Conservation (phyloP, 176 grass and related monocot species). For the Hordeum marinum region DNA sequence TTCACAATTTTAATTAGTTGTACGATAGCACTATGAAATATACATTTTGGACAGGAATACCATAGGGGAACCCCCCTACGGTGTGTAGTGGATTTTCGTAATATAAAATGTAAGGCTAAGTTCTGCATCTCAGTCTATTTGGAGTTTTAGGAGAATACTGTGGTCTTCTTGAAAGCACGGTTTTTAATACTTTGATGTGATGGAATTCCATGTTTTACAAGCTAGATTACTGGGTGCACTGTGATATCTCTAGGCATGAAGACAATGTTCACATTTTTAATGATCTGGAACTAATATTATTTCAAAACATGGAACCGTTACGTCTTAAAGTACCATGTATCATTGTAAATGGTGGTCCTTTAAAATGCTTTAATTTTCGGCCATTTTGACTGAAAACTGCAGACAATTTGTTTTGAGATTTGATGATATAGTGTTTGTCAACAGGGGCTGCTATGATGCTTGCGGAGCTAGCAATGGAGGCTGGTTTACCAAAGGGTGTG, state of each 20-base stretch:
- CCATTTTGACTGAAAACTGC: neutral
- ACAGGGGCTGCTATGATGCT: constrained; percentile 93
- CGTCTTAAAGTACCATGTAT: neutral
- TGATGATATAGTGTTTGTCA: constrained; percentile 26
- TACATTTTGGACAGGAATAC: neutral
- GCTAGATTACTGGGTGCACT: neutral
- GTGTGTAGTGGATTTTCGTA: neutral
- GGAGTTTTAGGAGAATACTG: too few relatives aligned
- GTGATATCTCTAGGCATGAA: neutral
- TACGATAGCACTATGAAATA: neutral
- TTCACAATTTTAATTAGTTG: neutral
- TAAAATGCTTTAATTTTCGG: neutral
- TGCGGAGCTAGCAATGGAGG: constrained; percentile 86
- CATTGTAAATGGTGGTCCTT: neutral
- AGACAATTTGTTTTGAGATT: neutral
- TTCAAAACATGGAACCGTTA: neutral
- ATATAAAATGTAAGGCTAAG: too few relatives aligned
- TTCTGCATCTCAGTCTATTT: too few relatives aligned
- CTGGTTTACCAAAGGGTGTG: constrained; percentile 88
- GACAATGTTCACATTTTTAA: neutral
- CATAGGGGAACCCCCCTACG: neutral
- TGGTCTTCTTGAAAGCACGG: too few relatives aligned
- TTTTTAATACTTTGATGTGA: too few relatives aligned
- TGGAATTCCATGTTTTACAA: neutral
- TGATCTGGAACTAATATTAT: neutral